These are phyloP conservation scores for Clausena lansium DNA, from an alignment of 345 rosid genomes.

Conservation along the genomic window DNA sequence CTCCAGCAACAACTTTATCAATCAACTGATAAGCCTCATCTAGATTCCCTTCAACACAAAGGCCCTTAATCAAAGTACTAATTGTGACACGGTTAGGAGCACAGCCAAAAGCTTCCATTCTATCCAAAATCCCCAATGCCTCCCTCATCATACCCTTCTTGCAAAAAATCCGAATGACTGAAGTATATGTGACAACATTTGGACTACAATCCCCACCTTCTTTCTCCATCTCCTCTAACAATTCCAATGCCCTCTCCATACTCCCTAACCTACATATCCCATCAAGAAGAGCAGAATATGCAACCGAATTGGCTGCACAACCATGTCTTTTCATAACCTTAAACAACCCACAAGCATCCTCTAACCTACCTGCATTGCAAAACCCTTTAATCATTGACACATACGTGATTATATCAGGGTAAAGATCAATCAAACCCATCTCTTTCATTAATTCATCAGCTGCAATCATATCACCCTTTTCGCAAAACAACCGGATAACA, in stretches of 20 bases:
- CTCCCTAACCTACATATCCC: conserved; percentile 58
- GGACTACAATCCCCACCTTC: conserved; percentile 54
- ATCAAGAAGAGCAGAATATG: conserved; percentile 63
- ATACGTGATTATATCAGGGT: conserved; percentile 63
- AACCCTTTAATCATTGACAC: conserved; percentile 65
- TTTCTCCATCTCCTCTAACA: conserved; percentile 73
- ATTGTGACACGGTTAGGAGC: conserved; percentile 70
- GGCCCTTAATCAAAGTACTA: conserved; percentile 57
- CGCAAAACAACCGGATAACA: conserved; percentile 68
- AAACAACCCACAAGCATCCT: conserved; percentile 61
- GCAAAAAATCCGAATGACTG: conserved; percentile 60
- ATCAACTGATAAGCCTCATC: conserved; percentile 59
- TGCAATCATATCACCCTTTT: conserved; percentile 54
- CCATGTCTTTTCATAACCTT: conserved; percentile 53
- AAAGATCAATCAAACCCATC: conserved; percentile 63
- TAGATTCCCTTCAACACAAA: conserved; percentile 43
- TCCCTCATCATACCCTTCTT: conserved; percentile 46
- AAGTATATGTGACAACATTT: conserved; percentile 64
- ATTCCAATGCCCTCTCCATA: conserved; percentile 51
- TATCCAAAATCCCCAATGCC: conserved; percentile 63
- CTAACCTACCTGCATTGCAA: conserved; percentile 53
- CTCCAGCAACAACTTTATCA: conserved; percentile 47
- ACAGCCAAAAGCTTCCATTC: conserved; percentile 63
- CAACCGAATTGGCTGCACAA: conserved; percentile 57
- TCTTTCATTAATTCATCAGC: conserved; percentile 62